Conservation (phyloP, 2,329 filamentous ascomycete genomes). For the Penicillium griseofulvum region DNA sequence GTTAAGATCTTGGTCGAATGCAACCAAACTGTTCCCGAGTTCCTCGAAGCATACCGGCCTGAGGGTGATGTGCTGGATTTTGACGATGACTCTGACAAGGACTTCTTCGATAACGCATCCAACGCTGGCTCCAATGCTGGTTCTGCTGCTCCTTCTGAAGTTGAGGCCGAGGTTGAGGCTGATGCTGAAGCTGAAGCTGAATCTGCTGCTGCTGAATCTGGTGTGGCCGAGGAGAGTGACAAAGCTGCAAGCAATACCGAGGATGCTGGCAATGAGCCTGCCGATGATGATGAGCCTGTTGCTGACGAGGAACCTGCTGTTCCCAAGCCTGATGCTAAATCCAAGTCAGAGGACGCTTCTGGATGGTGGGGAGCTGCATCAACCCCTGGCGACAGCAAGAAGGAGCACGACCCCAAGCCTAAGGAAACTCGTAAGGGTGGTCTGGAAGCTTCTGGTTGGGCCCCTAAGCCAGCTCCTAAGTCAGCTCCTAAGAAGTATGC, state of each 20-base stretch:
- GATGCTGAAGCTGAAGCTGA: neutral
- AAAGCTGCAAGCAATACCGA: neutral
- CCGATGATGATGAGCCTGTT: neutral
- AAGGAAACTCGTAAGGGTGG: neutral
- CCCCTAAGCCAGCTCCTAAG: neutral
- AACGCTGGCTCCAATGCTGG: neutral
- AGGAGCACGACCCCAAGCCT: neutral
- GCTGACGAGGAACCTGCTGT: neutral
- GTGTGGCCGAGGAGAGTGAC: neutral
- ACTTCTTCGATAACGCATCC: slow-evolving; percentile 25
- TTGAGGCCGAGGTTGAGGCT: neutral
- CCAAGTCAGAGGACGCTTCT: neutral
- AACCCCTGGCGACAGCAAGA: neutral
- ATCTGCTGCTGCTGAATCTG: neutral
- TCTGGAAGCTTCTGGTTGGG: neutral
- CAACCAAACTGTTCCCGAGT: slow-evolving; percentile 75
- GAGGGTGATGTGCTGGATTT: slow-evolving; percentile 45
- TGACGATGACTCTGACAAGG: slow-evolving; percentile 54
- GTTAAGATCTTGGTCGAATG: slow-evolving; percentile 81
- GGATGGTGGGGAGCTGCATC: neutral
- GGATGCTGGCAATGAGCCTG: neutral
- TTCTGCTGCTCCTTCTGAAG: neutral
- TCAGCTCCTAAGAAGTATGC: neutral
- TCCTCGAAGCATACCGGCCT: slow-evolving; percentile 62
- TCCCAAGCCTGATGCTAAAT: neutral